A percentile compares a stretch with the other conserved stretches of the same genome.
Conservation (phyloP, 2,329 filamentous ascomycete species). For the Rutstroemia sp. region DNA sequence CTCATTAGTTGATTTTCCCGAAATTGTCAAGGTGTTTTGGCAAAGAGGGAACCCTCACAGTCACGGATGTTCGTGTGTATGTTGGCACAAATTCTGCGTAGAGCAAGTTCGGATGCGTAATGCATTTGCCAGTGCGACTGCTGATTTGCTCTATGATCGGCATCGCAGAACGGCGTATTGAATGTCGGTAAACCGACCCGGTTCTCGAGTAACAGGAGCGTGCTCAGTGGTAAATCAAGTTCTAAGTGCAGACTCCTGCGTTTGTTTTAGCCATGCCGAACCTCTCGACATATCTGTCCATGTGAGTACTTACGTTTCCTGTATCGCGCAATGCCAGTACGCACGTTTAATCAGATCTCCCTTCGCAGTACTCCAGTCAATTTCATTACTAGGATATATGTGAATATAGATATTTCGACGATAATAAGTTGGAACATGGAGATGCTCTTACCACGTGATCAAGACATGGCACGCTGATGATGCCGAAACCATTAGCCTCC, state of each 20-base stretch:
- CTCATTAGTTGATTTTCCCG: slow-evolving; percentile 6
- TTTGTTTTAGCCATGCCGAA: slow-evolving; percentile 10
- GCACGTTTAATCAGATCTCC: slow-evolving; percentile 45
- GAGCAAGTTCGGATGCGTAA: slow-evolving; percentile 52
- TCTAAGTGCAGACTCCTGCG: slow-evolving; percentile 48
- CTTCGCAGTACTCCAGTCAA: slow-evolving; percentile 39
- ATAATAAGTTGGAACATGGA: background rate
- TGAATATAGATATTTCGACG: background rate
- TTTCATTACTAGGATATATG: slow-evolving; percentile 29
- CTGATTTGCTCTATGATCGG: slow-evolving; percentile 42
- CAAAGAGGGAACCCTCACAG: slow-evolving; percentile 33
- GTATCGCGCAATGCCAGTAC: slow-evolving; percentile 51
- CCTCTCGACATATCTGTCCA: background rate
- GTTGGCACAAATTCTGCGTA: slow-evolving; percentile 44
- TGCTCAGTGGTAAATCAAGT: slow-evolving; percentile 48
- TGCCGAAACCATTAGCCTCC: slow-evolving; percentile 48
- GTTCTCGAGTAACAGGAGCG: slow-evolving; percentile 45
- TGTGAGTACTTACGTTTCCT: slow-evolving; percentile 38
- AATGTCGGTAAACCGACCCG: slow-evolving; percentile 49
- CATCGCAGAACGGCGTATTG: slow-evolving; percentile 38
- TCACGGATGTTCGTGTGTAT: slow-evolving; percentile 46
- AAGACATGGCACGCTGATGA: slow-evolving; percentile 50
- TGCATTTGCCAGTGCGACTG: slow-evolving; percentile 49
- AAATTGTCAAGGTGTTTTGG: too few relatives aligned
- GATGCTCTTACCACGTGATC: slow-evolving; percentile 41